Evolutionary conservation across 192 early-diverging fungal genomes (phyloP), one percentile per base, ranked within the genome.

Genomic region (Allomyces javanicus): DNA sequence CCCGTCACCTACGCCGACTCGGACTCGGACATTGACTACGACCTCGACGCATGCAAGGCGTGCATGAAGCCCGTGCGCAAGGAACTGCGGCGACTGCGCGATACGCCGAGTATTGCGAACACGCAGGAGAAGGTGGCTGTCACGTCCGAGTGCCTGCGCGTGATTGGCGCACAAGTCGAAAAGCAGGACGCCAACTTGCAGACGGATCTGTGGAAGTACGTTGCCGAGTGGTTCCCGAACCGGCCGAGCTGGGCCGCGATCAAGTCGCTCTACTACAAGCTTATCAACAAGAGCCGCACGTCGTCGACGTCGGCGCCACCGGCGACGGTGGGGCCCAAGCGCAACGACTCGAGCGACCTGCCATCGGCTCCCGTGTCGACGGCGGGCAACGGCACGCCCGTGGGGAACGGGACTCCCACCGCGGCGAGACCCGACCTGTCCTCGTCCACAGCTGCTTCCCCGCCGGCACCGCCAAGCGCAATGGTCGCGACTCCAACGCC

Each of bases 31-130:
- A 77, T 75, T 24, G 75, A 73, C 24, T 68, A 74, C 25, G 81
- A 82, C 67, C 83, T 81, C 62, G 73, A 76, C 65, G 75, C 81
- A 9, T 86, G 87, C 72, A 90, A 85, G 70, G 78, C 77, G 61
- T 63, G 81, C 44, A 79, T 91, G 77, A 74, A 81, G 24, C 83
- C 87, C 1, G 85, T 92, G 27, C 80, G 79, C 61, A 69, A 76
- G 19, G 73, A 80, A 24, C 67, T 92, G 40, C 72, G 78, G 61
- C 71, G 76, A 55, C 66, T 92, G 33, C 63, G 70, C 24, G 74
- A 82, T 19, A 73, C 78, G n/a, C 68, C 80, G 3, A 62, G 33
- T 1, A 66, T 71, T 25, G 61, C 74, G 10, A 65, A 67, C 9
- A 74, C 75, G 0, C 67, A 64, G 26, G 68, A 73, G 26, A 70